A percentile compares a stretch with the other conserved stretches of the same genome.
Evolutionary conservation across 371 early-diverging fungal species (phyloP).

Genomic region (Mortierella sp.): DNA sequence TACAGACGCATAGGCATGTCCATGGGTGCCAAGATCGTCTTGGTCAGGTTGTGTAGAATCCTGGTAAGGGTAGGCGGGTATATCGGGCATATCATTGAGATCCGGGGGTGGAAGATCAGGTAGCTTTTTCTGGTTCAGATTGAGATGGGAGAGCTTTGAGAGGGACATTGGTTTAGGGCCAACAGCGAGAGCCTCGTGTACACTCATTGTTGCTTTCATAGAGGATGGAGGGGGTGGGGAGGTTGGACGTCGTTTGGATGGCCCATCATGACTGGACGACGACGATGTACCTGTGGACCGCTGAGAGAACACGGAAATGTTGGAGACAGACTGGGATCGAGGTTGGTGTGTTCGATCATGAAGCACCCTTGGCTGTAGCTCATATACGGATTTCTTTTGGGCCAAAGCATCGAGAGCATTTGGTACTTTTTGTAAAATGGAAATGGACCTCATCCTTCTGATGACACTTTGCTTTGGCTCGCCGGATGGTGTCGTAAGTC

Average conservation of each 20-base stretch:
- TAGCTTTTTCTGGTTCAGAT: constrained; percentile 22
- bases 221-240: constrained; percentile 14
- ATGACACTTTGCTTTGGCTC: constrained; percentile 25
- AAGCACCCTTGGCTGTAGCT: background rate
- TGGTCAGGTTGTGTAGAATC: background rate
- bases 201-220: constrained; percentile 13
- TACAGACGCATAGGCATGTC: background rate
- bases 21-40: background rate
- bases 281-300: constrained; percentile 21
- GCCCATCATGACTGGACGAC: constrained; percentile 1
- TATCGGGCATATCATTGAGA: constrained; percentile 24
- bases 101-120: constrained; percentile 13
- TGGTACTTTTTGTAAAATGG: constrained; percentile 26
- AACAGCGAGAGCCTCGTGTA: constrained; percentile 17
- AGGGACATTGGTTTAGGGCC: constrained; percentile 13
- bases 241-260: background rate
- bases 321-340: constrained; percentile 39
- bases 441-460: constrained; percentile 24
- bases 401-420: constrained; percentile 7
- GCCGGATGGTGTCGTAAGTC: constrained; percentile 1
- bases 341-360: constrained; percentile 21
- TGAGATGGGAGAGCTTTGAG: constrained; percentile 15
- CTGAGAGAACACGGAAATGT: constrained; percentile 19
- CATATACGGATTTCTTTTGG: constrained; percentile 13
- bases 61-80: constrained; percentile 7